These are phyloP conservation scores for Lactarius sanguifluus DNA, from an alignment of 768 basidiomycete genomes.

Conservation along the genomic window DNA sequence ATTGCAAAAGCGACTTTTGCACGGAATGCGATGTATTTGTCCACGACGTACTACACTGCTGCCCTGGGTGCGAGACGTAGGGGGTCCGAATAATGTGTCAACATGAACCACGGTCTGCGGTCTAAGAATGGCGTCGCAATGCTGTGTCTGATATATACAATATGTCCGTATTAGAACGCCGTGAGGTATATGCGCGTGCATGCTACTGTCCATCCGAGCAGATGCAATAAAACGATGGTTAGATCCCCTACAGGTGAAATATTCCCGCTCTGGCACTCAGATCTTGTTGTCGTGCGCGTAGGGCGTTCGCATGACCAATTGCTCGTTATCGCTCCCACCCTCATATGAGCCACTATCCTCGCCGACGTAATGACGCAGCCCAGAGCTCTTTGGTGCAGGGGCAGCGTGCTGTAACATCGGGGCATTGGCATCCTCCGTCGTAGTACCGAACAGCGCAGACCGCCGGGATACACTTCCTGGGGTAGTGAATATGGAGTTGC, in stretches of 20 bases:
- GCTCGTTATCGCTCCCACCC: conserved; percentile 47
- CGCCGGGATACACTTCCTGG: conserved; percentile 46
- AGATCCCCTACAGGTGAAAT: neutral
- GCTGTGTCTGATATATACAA: neutral
- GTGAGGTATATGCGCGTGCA: conserved; percentile 6
- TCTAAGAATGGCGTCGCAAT: neutral
- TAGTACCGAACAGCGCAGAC: conserved; percentile 46
- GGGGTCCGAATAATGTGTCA: neutral
- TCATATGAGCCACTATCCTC: conserved; percentile 44
- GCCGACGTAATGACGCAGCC: conserved; percentile 53
- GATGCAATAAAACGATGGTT: neutral
- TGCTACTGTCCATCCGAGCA: neutral
- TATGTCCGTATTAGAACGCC: conserved; percentile 1
- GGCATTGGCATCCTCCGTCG: conserved; percentile 54
- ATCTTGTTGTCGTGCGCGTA: conserved; percentile 25
- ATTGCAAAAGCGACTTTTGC: conserved; percentile 87
- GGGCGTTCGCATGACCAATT: conserved; percentile 41
- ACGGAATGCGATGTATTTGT: conserved; percentile 95
- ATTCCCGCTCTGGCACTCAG: neutral
- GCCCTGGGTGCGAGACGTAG: conserved; percentile 77
- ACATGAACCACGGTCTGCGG: neutral
- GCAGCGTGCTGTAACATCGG: conserved; percentile 49
- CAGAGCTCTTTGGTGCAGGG: conserved; percentile 44
- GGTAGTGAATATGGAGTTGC: conserved; percentile 58
- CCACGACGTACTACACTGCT: conserved; percentile 93